Evolutionary conservation across 2,329 filamentous ascomycete genomes (phyloP).

Genomic region (Paecilomyces fulvus): DNA sequence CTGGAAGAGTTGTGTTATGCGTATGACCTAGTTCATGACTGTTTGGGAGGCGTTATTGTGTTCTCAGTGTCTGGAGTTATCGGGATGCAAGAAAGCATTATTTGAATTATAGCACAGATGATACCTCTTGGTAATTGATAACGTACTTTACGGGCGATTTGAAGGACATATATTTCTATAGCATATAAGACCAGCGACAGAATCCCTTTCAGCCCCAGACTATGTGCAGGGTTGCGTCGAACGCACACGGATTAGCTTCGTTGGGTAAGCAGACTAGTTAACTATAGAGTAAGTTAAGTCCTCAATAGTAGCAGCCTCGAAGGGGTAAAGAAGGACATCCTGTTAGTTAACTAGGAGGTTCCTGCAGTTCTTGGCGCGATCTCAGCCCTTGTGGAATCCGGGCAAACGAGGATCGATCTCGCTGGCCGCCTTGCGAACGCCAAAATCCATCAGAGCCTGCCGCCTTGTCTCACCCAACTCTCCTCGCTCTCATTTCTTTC

Average conservation of each 20-base stretch:
- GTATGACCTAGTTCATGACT: neutral
- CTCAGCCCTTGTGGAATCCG: neutral
- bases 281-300: too few species aligned
- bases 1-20: neutral
- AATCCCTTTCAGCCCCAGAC: neutral
- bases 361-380: neutral
- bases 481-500: conserved; percentile 1
- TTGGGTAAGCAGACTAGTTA: neutral
- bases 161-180: neutral
- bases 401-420: neutral
- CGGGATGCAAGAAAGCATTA: neutral
- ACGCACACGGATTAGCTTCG: neutral
- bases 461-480: neutral
- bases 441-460: neutral
- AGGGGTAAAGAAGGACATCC: neutral
- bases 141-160: neutral
- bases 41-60: neutral
- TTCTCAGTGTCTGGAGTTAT: neutral
- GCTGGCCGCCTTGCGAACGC: neutral
- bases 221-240: neutral
- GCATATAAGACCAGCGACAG: neutral
- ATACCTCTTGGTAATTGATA: neutral
- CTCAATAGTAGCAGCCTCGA: neutral
- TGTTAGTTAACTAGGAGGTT: too few species aligned
- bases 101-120: neutral